Conservation (phyloP, 148 eudicot genomes). For the Amaranthus hypochondriacus region DNA sequence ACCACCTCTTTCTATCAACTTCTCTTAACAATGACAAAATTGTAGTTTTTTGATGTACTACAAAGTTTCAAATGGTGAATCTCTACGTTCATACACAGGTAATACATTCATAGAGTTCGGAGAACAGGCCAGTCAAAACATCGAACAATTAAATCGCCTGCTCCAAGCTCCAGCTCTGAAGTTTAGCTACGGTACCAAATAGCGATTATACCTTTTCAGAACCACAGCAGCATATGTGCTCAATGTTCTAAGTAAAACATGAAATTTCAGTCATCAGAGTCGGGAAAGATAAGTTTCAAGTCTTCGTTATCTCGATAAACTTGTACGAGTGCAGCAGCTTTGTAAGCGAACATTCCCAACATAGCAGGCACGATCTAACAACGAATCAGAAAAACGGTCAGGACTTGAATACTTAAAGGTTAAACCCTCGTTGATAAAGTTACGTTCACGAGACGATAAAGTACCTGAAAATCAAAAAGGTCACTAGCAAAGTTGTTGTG, state of each 20-base stretch:
- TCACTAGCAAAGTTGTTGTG: conserved; percentile 51
- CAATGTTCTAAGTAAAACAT: background rate
- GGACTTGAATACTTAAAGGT: background rate
- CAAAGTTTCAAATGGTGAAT: too few relatives aligned
- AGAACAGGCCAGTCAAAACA: too few relatives aligned
- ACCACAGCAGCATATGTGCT: background rate
- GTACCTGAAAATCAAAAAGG: conserved; percentile 81
- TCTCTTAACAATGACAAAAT: too few relatives aligned
- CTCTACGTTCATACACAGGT: too few relatives aligned
- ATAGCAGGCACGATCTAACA: conserved; percentile 82
- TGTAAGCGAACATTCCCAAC: conserved; percentile 89
- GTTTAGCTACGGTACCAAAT: background rate
- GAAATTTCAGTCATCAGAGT: conserved; percentile 24
- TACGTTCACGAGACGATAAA: background rate
- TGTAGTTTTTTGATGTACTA: too few relatives aligned
- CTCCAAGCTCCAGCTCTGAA: background rate
- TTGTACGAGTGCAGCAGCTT: conserved; percentile 92
- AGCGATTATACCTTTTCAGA: background rate
- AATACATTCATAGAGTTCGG: too few relatives aligned
- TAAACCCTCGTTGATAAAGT: background rate
- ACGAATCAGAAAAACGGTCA: background rate
- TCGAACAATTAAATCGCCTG: too few relatives aligned
- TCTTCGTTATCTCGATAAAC: conserved; percentile 94
- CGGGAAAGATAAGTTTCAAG: conserved; percentile 65
- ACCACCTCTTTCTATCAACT: too few relatives aligned